These are phyloP conservation scores for Prosopis cineraria DNA, from an alignment of 306 rosid genomes.

Conservation along the genomic window DNA sequence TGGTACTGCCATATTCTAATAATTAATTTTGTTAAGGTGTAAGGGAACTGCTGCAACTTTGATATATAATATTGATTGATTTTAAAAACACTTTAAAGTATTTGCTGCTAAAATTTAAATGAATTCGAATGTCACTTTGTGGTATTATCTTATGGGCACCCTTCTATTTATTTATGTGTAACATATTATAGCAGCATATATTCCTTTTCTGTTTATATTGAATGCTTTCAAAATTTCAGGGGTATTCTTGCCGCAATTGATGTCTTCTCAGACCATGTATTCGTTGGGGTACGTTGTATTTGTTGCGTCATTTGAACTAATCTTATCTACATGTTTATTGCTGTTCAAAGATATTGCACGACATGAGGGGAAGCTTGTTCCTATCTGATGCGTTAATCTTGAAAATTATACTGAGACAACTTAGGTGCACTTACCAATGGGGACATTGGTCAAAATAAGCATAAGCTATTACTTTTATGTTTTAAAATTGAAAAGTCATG, in stretches of 20 bases:
- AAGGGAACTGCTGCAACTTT: not conserved
- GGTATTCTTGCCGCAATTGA: constrained; percentile 94
- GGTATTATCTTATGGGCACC: constrained; percentile 14
- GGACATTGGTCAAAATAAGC: constrained; percentile 2
- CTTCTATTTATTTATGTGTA: not conserved
- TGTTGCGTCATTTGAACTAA: not conserved
- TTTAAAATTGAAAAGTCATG: not conserved
- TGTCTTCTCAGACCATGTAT: constrained; percentile 71
- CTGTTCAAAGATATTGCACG: not conserved
- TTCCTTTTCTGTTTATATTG: constrained; percentile 9
- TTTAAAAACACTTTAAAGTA: not conserved
- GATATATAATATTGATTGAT: not conserved
- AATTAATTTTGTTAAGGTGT: not conserved
- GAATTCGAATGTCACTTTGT: constrained; percentile 20
- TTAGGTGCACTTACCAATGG: constrained; percentile 4
- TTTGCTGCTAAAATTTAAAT: not conserved
- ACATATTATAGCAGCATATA: not conserved
- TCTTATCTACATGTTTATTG: not conserved
- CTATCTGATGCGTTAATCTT: constrained; percentile 19
- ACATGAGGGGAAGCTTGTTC: constrained; percentile 7
- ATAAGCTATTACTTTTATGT: not conserved
- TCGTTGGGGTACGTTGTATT: constrained; percentile 87
- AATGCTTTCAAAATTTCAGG: constrained; percentile 53
- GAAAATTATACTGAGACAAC: constrained; percentile 25
- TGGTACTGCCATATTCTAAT: not conserved